phyloP scores from a whole-genome alignment of 495 filamentous ascomycete species.

The Podospora sp. region DNA sequence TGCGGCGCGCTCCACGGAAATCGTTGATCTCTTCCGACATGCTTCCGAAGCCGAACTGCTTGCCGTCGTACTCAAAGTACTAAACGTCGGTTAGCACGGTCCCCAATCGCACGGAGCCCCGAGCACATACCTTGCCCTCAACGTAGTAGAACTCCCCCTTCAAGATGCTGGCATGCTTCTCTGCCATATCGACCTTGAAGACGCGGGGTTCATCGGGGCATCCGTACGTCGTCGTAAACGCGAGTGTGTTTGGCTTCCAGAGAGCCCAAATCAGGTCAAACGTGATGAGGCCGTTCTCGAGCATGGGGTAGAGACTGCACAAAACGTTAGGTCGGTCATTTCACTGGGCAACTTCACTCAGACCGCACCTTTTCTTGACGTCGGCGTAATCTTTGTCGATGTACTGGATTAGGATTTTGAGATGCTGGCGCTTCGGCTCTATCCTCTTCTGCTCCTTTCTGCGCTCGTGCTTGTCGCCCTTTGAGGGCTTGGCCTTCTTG shows the following conservation, averaged over 20 bases:
- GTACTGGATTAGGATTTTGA: conserved; percentile 79
- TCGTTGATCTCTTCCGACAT: conserved; percentile 73
- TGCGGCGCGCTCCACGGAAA: conserved; percentile 85
- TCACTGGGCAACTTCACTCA: too few species aligned
- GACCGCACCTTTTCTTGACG: conserved; percentile 60
- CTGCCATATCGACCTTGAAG: conserved; percentile 85
- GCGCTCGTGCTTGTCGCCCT: conserved; percentile 58
- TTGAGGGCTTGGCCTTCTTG: conserved; percentile 53
- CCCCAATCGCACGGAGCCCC: conserved; percentile 8
- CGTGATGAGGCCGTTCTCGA: conserved; percentile 83
- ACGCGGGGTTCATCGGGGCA: conserved; percentile 79
- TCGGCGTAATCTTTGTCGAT: conserved; percentile 81
- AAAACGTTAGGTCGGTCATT: background rate
- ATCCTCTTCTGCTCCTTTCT: conserved; percentile 68
- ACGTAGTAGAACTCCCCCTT: conserved; percentile 80
- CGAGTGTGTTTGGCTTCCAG: conserved; percentile 87
- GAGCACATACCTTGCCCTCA: conserved; percentile 66
- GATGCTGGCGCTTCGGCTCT: conserved; percentile 64
- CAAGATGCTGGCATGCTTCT: conserved; percentile 71
- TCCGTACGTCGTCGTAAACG: conserved; percentile 80
- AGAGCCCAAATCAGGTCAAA: conserved; percentile 91
- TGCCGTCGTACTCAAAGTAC: conserved; percentile 80
- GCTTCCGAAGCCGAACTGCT: conserved; percentile 56
- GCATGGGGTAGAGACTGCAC: conserved; percentile 72
- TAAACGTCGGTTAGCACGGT: conserved; percentile 22